Evolutionary conservation across 31 red algal species (phyloP), one percentile per base, ranked within the genome.

Genomic region (Bonnemaisonia californica): DNA sequence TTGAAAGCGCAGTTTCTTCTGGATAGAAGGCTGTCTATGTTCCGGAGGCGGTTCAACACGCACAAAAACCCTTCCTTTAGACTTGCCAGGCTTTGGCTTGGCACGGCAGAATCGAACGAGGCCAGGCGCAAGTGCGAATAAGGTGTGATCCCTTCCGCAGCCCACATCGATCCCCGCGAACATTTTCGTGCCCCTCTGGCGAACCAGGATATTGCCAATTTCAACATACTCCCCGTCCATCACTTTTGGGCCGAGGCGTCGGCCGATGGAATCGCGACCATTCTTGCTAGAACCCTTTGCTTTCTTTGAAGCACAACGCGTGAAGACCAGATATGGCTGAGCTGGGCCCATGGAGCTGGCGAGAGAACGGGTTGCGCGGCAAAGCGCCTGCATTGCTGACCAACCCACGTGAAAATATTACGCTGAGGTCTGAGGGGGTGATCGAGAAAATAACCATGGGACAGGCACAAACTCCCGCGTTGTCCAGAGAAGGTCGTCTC

Each of bases 251-350:
- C 94, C 94, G 5, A 97, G 76, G 36, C 89, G 74, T 33, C 62
- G 71, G 4, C 85, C 89, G 2, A 37, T 35, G 21, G 94, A 84
- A 54, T 97, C 84, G 29, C 89, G 80, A 12, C 89, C 89, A 42
- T 97, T 97, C 47, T 72, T 80, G 16, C 47, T 59, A 27, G 80
- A 77, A 31, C 85, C 77, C 54, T 84, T 89, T 21, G 89, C 89
- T 62, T 97, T 97, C 71, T 97, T 97, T 13, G 80, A 41, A 27
- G 94, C 94, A 33, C 34, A n/a, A 9, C 88, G 80, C n/a, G 45
- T 51, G 45, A 51, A 51, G 36, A 83, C 34, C 22, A 59, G 51
- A 2, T 41, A 32, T 1, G 87, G 41, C 3, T 56, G 64, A 19
- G 74, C 27, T 0, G 76, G 23, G 31, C 57, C 32, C 32, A 56